Evolutionary conservation across 768 basidiomycete genomes (phyloP).

Genomic region (Auriculariales sp.): DNA sequence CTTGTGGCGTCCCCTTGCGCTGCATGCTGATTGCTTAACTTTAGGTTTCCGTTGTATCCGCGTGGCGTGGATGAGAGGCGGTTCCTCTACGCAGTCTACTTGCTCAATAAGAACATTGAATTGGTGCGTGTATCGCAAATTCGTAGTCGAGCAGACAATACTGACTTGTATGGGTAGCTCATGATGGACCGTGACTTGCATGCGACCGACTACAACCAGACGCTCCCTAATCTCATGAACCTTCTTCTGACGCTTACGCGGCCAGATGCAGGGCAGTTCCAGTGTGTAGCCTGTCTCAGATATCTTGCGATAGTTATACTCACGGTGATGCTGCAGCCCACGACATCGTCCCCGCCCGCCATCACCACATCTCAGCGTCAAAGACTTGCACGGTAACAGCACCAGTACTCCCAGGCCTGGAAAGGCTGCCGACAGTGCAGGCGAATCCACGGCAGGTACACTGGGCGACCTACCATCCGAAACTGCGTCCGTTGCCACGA

Average conservation of each 20-base stretch:
- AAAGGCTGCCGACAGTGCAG: slow-evolving; percentile 10
- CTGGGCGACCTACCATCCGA: background rate
- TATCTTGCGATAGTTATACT: slow-evolving; percentile 7
- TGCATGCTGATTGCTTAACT: background rate
- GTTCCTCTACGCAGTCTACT: slow-evolving; percentile 93
- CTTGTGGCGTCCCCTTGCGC: background rate
- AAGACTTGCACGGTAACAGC: slow-evolving; percentile 40
- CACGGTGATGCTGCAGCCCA: slow-evolving; percentile 7
- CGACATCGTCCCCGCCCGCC: slow-evolving; percentile 12
- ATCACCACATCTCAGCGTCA: slow-evolving; percentile 8
- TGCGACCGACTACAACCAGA: slow-evolving; percentile 87
- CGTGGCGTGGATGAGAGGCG: slow-evolving; percentile 92
- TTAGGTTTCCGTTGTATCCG: slow-evolving; percentile 88
- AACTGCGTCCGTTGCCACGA: background rate
- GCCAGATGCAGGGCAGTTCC: slow-evolving; percentile 35
- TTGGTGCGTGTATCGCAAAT: slow-evolving; percentile 36
- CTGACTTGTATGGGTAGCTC: slow-evolving; percentile 32
- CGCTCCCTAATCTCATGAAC: slow-evolving; percentile 92
- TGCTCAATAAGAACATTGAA: slow-evolving; percentile 96
- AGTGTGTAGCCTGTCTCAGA: slow-evolving; percentile 18
- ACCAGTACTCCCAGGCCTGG: slow-evolving; percentile 47
- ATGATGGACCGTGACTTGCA: slow-evolving; percentile 84
- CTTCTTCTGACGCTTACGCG: slow-evolving; percentile 74
- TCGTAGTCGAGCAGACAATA: slow-evolving; percentile 2
- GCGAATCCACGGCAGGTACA: background rate